Base-by-base conservation (phyloP, 1,139 yeast species). In the Zygosaccharomyces pseudobailii region DNA sequence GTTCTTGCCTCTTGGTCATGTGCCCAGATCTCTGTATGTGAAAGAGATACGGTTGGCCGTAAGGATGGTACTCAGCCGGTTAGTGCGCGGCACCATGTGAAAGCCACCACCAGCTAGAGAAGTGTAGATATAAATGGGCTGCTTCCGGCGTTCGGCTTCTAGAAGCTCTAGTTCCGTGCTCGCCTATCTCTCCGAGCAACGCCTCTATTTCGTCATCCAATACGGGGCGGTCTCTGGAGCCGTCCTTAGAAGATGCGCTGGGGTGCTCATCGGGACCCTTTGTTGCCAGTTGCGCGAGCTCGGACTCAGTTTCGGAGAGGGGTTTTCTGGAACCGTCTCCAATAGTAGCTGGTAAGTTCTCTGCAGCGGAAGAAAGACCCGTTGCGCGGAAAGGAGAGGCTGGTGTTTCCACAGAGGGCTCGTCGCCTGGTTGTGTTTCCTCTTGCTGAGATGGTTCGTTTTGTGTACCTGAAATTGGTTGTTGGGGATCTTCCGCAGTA, bases 41-140 rank as follows among this genome's bases (percentile, higher is more conserved):
- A 80, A 88, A 52, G 78, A 73, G 50, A 90, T 72, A 36, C 81
- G 77, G 65, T 88, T 87, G 2, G 92, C 94, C 36, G 80, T 77
- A 40, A 90, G 74, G 48, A 90, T 87, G 1, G 89, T 84, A 17
- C 78, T 78, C 49, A 92, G 71, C 48, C 92, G 72, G 63, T 86
- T 87, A 33, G 96, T 88, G 57, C 92, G 74, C n/a, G 84, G 78
- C 59, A 84, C 80, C 63, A 89, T 78, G 63, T 86, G 90, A 75
- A 84, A 84, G 1, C 95, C 95, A 38, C 82, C 82, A 28, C 96
- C 95, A 0, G 96, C 95, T 47, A 89, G 73, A 0, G 97, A 90
- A 0, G 97, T 87, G 70, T 75, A 89, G 28, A 90, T 66, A 63
- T 82, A 87, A 27, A 87, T 80, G 4, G 92, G 88, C 57, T 78